A percentile compares a stretch with the other conserved stretches of the same genome.
phyloP scores from a whole-genome alignment of 441 rosid species.

The Aleurites moluccanus region DNA sequence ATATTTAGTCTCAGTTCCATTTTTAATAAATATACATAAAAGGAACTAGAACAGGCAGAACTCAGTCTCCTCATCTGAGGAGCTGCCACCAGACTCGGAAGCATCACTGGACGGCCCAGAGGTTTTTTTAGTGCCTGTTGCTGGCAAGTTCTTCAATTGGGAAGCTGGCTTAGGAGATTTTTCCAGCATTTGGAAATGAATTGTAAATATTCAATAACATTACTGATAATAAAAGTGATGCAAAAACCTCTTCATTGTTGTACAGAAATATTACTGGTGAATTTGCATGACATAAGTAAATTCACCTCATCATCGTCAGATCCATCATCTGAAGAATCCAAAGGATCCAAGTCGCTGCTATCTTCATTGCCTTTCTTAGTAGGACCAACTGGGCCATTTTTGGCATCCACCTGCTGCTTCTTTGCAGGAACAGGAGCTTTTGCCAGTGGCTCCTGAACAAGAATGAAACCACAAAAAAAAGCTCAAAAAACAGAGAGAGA shows the following conservation, averaged over 20 bases:
- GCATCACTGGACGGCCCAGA: background rate
- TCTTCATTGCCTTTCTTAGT: constrained; percentile 29
- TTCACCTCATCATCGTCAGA: constrained; percentile 25
- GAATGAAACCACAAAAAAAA: background rate
- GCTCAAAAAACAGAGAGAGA: background rate
- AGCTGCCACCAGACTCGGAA: constrained; percentile 6
- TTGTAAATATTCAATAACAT: background rate
- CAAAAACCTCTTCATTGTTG: background rate
- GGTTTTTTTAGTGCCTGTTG: background rate
- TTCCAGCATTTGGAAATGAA: background rate
- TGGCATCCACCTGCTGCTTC: constrained; percentile 35
- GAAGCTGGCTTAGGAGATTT: background rate
- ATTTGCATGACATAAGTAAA: background rate
- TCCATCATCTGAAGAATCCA: constrained; percentile 28
- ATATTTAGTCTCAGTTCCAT: background rate
- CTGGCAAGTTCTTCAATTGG: background rate
- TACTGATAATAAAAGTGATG: background rate
- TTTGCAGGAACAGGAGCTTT: constrained; percentile 23
- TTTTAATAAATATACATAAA: background rate
- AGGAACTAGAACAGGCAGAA: background rate
- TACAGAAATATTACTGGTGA: background rate
- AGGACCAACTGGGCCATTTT: constrained; percentile 34
- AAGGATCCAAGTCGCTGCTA: constrained; percentile 42
- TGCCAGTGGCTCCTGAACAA: constrained; percentile 18
- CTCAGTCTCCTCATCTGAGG: constrained; percentile 37